A percentile compares a stretch with the other conserved stretches of the same genome.
These are phyloP conservation scores for Colletotrichum chlorophyti DNA, from an alignment of 2,329 filamentous ascomycete genomes.

Conservation along the genomic window DNA sequence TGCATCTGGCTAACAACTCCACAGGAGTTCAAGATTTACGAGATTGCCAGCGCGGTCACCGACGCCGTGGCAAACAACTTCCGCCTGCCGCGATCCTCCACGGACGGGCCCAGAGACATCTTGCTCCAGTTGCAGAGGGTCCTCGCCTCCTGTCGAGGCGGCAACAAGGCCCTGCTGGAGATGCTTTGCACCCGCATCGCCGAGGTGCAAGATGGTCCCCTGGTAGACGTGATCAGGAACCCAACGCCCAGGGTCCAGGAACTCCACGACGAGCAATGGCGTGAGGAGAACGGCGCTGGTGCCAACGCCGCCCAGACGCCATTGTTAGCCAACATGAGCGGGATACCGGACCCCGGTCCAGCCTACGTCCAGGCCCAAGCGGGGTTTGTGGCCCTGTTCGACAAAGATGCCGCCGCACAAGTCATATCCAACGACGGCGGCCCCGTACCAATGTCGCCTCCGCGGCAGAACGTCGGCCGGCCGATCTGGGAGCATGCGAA, in stretches of 20 bases:
- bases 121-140: constrained; percentile 46
- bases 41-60: constrained; percentile 52
- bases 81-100: constrained; percentile 26
- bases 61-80: constrained; percentile 43
- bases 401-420: neutral
- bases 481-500: constrained; percentile 8
- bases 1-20: neutral
- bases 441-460: neutral
- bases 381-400: constrained; percentile 12
- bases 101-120: constrained; percentile 39
- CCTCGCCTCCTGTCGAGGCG: constrained; percentile 49
- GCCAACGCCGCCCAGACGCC: neutral
- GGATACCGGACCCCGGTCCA: neutral
- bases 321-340: neutral
- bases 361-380: constrained; percentile 6
- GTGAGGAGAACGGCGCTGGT: neutral
- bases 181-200: constrained; percentile 36
- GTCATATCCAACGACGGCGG: neutral
- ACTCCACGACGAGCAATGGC: constrained; percentile 21
- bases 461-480: constrained; percentile 4
- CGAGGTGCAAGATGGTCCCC: constrained; percentile 20
- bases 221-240: neutral
- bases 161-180: constrained; percentile 46
- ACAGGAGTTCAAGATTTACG: constrained; percentile 52
- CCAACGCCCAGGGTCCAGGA: constrained; percentile 21